phyloP scores from a whole-genome alignment of 2,329 filamentous ascomycete genomes.

The Cladosporium austrohemisphaericum region DNA sequence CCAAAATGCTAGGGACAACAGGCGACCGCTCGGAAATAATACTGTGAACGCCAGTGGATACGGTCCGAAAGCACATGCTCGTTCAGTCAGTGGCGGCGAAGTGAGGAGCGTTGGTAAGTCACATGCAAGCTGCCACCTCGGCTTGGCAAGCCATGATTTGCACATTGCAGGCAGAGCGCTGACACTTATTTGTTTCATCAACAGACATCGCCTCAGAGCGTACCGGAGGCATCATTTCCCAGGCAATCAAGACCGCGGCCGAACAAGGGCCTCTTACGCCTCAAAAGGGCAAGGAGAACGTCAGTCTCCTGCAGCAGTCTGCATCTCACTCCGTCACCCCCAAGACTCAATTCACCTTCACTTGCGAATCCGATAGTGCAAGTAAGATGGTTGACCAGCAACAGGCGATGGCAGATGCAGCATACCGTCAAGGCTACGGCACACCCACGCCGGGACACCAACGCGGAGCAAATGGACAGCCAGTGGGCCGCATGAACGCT shows the following conservation, averaged over 20 bases:
- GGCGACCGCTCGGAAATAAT: slow-evolving; percentile 42
- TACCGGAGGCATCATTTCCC: slow-evolving; percentile 74
- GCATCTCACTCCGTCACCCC: slow-evolving; percentile 53
- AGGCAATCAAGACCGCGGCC: slow-evolving; percentile 84
- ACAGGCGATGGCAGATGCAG: slow-evolving; percentile 22
- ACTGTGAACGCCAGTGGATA: slow-evolving; percentile 39
- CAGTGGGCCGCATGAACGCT: slow-evolving; percentile 2
- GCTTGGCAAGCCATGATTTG: not conserved
- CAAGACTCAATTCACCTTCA: slow-evolving; percentile 93
- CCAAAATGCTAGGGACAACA: slow-evolving; percentile 38
- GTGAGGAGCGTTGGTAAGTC: slow-evolving; percentile 13
- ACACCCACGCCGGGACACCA: slow-evolving; percentile 8
- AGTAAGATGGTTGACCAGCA: slow-evolving; percentile 59
- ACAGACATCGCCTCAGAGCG: slow-evolving; percentile 41
- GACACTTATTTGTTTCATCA: not conserved
- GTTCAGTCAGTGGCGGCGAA: slow-evolving; percentile 12
- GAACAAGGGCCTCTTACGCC: slow-evolving; percentile 57
- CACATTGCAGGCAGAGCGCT: not conserved
- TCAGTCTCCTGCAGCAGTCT: slow-evolving; percentile 72
- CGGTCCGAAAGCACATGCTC: slow-evolving; percentile 6
- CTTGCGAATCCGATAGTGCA: slow-evolving; percentile 83
- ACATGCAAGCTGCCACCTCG: not conserved
- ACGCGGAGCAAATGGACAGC: slow-evolving; percentile 2
- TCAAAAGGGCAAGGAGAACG: slow-evolving; percentile 67
- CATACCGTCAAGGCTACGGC: slow-evolving; percentile 14